Evolutionary conservation across 768 basidiomycete genomes (phyloP).

Genomic region (Suillus tomentosus): DNA sequence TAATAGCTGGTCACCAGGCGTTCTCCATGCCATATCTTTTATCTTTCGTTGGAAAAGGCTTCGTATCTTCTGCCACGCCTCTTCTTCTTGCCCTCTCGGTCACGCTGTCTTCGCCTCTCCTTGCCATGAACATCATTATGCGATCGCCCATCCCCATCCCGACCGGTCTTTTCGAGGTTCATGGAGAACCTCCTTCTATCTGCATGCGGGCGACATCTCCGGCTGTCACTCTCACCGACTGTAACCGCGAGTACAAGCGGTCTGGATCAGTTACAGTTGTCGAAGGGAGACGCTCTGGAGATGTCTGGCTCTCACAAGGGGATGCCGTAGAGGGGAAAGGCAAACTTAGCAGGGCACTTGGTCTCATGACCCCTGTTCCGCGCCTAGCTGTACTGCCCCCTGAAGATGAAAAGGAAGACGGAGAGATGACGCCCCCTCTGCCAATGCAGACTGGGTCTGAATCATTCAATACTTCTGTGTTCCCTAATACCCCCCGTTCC

Average conservation of each 20-base stretch:
- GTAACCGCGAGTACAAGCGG: conserved; percentile 52
- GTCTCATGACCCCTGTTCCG: conserved; percentile 63
- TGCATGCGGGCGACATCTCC: conserved; percentile 48
- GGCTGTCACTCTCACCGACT: conserved; percentile 32
- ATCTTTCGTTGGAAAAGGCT: conserved; percentile 42
- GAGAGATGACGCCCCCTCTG: conserved; percentile 56
- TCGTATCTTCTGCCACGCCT: conserved; percentile 39
- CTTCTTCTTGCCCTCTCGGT: conserved; percentile 63
- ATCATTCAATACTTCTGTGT: conserved; percentile 40
- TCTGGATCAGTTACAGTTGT: conserved; percentile 65
- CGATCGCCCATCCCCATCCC: conserved; percentile 69
- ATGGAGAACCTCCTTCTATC: conserved; percentile 42
- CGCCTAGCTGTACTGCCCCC: conserved; percentile 69
- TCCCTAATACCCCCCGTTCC: conserved; percentile 56
- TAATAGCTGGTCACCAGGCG: conserved; percentile 38
- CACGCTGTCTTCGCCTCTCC: conserved; percentile 65
- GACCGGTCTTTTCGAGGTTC: conserved; percentile 60
- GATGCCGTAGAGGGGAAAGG: conserved; percentile 68
- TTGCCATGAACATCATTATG: conserved; percentile 62
- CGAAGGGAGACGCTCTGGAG: conserved; percentile 70
- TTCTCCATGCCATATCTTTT: conserved; percentile 65
- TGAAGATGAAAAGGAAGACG: conserved; percentile 42
- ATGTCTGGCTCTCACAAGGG: conserved; percentile 75
- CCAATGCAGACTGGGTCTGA: conserved; percentile 57
- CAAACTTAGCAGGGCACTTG: conserved; percentile 61